Percentiles rank a stretch among this genome's conserved stretches.
Conservation (phyloP, 345 rosid species). For the Brassica incana region DNA sequence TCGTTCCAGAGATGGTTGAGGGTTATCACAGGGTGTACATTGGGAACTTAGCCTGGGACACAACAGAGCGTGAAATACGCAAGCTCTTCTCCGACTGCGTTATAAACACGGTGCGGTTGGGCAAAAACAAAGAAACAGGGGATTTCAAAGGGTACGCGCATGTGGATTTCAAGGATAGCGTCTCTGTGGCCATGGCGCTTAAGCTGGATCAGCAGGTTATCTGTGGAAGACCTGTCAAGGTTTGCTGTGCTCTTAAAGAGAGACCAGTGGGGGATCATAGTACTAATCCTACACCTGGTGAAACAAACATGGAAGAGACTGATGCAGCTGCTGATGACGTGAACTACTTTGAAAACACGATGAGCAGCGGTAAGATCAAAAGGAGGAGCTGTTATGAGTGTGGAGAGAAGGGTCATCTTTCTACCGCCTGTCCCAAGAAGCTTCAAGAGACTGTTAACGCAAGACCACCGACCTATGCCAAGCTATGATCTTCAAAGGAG, state of each 20-base stretch:
- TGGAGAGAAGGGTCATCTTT: slow-evolving; percentile 78
- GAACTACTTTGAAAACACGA: slow-evolving; percentile 10
- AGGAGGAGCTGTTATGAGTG: slow-evolving; percentile 78
- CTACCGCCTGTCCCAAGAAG: slow-evolving; percentile 72
- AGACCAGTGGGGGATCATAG: slow-evolving; percentile 31
- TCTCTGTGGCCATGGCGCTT: slow-evolving; percentile 62
- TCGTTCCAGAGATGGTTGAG: slow-evolving; percentile 62
- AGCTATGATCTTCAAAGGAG: slow-evolving; percentile 63
- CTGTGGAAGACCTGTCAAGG: slow-evolving; percentile 79
- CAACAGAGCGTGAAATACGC: slow-evolving; percentile 69
- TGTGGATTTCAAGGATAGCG: slow-evolving; percentile 71
- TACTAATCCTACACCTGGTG: slow-evolving; percentile 24
- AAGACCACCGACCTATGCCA: slow-evolving; percentile 60
- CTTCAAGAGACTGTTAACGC: slow-evolving; percentile 39
- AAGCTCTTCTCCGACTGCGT: slow-evolving; percentile 74
- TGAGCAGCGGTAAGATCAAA: slow-evolving; percentile 62
- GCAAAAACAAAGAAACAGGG: slow-evolving; percentile 76
- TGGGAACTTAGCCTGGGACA: slow-evolving; percentile 89
- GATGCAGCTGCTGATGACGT: slow-evolving; percentile 18
- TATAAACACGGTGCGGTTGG: slow-evolving; percentile 70
- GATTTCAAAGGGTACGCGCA: slow-evolving; percentile 89
- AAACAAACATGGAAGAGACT: slow-evolving; percentile 25
- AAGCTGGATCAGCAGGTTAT: slow-evolving; percentile 77
- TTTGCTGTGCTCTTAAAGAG: slow-evolving; percentile 78
- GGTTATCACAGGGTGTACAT: slow-evolving; percentile 86